Evolutionary conservation across 1,284 basidiomycete genomes (phyloP), one percentile per base, ranked within the genome.

Genomic region (Waitea zeae): DNA sequence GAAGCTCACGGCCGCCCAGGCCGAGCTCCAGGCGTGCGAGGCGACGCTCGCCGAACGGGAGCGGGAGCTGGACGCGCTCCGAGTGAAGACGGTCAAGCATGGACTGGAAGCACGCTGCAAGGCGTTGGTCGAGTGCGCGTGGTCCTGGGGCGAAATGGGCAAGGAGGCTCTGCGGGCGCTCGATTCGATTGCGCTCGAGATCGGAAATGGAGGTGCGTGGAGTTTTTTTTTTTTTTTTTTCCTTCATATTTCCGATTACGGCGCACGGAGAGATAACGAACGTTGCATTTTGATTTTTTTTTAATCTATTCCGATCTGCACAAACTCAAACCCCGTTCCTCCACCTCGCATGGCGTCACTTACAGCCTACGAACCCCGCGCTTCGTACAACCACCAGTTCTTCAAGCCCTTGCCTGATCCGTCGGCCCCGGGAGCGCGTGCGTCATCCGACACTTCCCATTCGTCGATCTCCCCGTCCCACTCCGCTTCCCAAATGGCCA

Each of bases 1-100:
- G 3, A 83, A 79, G 48, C 61, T 84, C 7, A 58, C 59, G 0
- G 51, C 64, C 2, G 79, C 79, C 0, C 81, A 84, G 42, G 57
- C 70, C 0, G 75, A 83, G 42, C 56, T 84, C 12, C 77, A 82
- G 42, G 81, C 77, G 5, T 86, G 81, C 49, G 79, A 84, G 45
- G 58, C 66, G 0, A 75, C 78, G 38, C 58, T 84, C 3, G 72
- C 71, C 0, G 42, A 54, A 17, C 80, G 79, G 49, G 78, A 84
- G 45, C 59, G 54, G 14, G 71, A 74, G 36, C 60, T 83, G 3
- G 65, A 67, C 2, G 49, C 49, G 0, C 55, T 62, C 34, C 61
- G 79, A 1, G 51, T 58, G 15, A 55, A 54, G 15, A 58, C 70
- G 9, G 58, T 80, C 9, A 56, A 59, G n/a, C 62, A 70, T 27